Conservation (phyloP, 2,329 filamentous ascomycete species). For the Canariomyces notabilis region DNA sequence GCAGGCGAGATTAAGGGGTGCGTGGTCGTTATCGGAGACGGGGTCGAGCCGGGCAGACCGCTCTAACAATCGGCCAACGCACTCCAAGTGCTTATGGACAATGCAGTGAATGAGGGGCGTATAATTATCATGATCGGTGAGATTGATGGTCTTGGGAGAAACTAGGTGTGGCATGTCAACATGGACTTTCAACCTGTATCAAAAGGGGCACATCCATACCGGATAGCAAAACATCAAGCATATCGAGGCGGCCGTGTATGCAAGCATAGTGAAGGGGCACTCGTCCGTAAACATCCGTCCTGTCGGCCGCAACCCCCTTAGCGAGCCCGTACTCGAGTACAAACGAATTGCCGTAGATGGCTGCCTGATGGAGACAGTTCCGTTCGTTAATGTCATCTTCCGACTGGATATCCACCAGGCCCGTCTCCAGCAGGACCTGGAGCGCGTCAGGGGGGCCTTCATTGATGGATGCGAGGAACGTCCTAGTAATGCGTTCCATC, state of each 20-base stretch:
- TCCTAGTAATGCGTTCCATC: conserved; percentile 76
- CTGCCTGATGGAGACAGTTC: conserved; percentile 94
- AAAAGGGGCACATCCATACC: conserved; percentile 36
- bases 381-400: conserved; percentile 97
- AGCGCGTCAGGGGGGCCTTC: conserved; percentile 76
- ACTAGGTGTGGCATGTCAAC: conserved; percentile 35
- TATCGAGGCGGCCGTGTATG: conserved; percentile 83
- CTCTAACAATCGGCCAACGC: conserved; percentile 71
- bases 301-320: conserved; percentile 68
- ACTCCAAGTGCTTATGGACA: conserved; percentile 76
- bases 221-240: conserved; percentile 69
- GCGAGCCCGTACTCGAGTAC: conserved; percentile 73
- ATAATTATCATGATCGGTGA: conserved; percentile 95
- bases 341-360: conserved; percentile 81
- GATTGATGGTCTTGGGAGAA: conserved; percentile 71
- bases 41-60: conserved; percentile 83
- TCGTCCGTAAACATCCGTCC: conserved; percentile 88
- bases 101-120: conserved; percentile 94
- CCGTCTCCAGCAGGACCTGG: conserved; percentile 70
- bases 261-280: conserved; percentile 94
- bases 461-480: conserved; percentile 84
- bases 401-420: conserved; percentile 81
- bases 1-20: conserved; percentile 90
- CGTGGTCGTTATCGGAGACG: conserved; percentile 80
- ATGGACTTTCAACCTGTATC: not conserved